A percentile compares a stretch with the other conserved stretches of the same genome.
Evolutionary conservation across 2,329 filamentous ascomycete genomes (phyloP).

Genomic region (Beauveria bassiana): DNA sequence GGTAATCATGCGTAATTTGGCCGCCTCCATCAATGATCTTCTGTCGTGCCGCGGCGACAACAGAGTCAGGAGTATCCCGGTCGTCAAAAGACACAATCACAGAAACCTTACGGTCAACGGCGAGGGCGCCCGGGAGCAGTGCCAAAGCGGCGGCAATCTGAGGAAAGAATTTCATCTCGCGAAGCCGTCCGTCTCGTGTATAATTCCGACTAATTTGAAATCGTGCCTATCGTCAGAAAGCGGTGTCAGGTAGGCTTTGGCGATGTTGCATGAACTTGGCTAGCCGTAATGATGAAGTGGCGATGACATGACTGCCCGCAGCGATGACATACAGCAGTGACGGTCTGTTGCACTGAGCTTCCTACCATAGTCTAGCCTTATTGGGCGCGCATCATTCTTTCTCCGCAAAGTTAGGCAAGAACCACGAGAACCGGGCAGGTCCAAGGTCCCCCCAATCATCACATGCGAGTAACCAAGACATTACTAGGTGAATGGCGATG

Average conservation of each 20-base stretch:
- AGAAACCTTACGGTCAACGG: conserved; percentile 60
- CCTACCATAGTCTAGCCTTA: not conserved
- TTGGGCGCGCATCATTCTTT: not conserved
- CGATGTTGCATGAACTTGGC: not conserved
- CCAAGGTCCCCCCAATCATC: too few relatives aligned
- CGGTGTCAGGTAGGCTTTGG: not conserved
- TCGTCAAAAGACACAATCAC: conserved; percentile 74
- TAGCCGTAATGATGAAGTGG: not conserved
- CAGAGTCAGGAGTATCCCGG: conserved; percentile 52
- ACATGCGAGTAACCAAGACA: too few relatives aligned
- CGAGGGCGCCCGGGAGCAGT: conserved; percentile 49
- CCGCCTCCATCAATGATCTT: conserved; percentile 64
- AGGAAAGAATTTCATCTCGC: conserved; percentile 56
- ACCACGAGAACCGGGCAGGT: not conserved
- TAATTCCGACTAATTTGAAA: not conserved
- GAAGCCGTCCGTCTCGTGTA: not conserved
- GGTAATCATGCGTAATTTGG: conserved; percentile 71
- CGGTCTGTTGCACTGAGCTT: not conserved
- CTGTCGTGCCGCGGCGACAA: conserved; percentile 65
- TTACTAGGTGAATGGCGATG: too few relatives aligned
- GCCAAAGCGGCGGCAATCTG: conserved; percentile 49
- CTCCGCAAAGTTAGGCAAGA: not conserved
- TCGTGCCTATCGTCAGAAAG: not conserved
- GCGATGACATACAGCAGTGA: not conserved
- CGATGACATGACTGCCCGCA: not conserved